A percentile compares a stretch with the other conserved stretches of the same genome.
Evolutionary conservation across 2,329 filamentous ascomycete species (phyloP).

Genomic region (Alternaria brassicicola): DNA sequence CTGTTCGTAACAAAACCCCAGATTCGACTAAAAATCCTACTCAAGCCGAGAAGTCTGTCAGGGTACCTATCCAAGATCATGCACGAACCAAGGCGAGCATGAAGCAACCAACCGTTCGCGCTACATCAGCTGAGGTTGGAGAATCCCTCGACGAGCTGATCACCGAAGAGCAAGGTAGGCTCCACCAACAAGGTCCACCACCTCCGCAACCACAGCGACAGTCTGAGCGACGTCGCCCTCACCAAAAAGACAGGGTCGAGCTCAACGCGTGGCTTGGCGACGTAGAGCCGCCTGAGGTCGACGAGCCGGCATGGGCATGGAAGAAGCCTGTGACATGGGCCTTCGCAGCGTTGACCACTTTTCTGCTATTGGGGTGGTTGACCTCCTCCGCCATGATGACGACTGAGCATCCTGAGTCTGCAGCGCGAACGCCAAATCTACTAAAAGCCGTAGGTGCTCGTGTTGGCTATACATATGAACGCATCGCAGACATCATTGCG

Average conservation of each 20-base stretch:
- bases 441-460: conserved; percentile 20
- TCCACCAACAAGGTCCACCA: conserved; percentile 21
- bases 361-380: conserved; percentile 2
- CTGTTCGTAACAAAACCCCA: neutral
- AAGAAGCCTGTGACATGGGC: conserved; percentile 13
- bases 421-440: conserved; percentile 14
- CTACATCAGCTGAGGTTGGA: conserved; percentile 7
- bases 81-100: neutral
- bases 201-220: conserved; percentile 10
- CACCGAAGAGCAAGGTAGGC: conserved; percentile 25
- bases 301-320: conserved; percentile 26
- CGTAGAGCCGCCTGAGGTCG: conserved; percentile 16
- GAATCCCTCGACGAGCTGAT: conserved; percentile 22
- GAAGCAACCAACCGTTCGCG: neutral
- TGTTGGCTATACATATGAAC: conserved; percentile 22
- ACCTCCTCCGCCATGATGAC: conserved; percentile 8
- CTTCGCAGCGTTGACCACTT: conserved; percentile 16
- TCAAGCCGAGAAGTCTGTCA: conserved; percentile 3
- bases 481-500: conserved; percentile 22
- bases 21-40: neutral
- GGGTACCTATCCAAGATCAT: neutral
- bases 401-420: conserved; percentile 6
- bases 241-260: conserved; percentile 13
- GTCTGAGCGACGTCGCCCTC: conserved; percentile 6
- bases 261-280: conserved; percentile 29